A percentile compares a stretch with the other conserved stretches of the same genome.
Conservation (phyloP, 2,329 filamentous ascomycete genomes). For the Esteya vermicola region DNA sequence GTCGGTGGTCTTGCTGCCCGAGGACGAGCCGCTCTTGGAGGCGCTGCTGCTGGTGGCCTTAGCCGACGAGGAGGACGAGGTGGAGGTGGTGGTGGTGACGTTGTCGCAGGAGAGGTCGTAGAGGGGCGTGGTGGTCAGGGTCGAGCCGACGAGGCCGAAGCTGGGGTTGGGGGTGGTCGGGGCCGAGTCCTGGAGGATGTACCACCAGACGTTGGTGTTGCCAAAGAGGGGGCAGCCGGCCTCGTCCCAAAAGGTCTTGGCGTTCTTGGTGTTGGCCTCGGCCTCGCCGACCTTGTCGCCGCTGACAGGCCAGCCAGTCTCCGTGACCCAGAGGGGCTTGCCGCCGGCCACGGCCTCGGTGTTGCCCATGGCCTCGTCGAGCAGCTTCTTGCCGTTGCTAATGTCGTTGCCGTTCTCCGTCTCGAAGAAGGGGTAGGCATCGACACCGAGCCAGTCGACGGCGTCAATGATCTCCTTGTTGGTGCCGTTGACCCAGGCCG, state of each 20-base stretch:
- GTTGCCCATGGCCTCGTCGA: conserved; percentile 49
- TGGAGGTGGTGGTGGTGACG: conserved; percentile 12
- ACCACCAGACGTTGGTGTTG: conserved; percentile 59
- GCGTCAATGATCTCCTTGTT: conserved; percentile 57
- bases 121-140: conserved; percentile 38
- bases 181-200: conserved; percentile 55
- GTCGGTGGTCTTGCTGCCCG: not conserved
- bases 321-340: conserved; percentile 73
- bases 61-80: conserved; percentile 1
- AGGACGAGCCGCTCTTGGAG: not conserved
- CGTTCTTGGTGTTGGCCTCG: conserved; percentile 50
- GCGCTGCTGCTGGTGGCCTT: not conserved
- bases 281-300: conserved; percentile 49
- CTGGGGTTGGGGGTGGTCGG: conserved; percentile 47
- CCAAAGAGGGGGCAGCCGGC: conserved; percentile 61
- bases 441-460: conserved; percentile 68
- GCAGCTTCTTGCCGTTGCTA: conserved; percentile 47
- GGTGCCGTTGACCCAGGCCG: conserved; percentile 56
- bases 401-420: conserved; percentile 53
- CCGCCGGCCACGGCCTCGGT: conserved; percentile 43
- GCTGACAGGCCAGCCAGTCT: conserved; percentile 75
- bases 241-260: conserved; percentile 66
- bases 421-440: conserved; percentile 79
- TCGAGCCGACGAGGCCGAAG: conserved; percentile 53
- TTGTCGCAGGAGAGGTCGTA: conserved; percentile 48